Percentiles rank a stretch among this genome's conserved stretches.
phyloP scores from a whole-genome alignment of 2,329 filamentous ascomycete species.

The Nothophaeocryptopus gaeumannii region DNA sequence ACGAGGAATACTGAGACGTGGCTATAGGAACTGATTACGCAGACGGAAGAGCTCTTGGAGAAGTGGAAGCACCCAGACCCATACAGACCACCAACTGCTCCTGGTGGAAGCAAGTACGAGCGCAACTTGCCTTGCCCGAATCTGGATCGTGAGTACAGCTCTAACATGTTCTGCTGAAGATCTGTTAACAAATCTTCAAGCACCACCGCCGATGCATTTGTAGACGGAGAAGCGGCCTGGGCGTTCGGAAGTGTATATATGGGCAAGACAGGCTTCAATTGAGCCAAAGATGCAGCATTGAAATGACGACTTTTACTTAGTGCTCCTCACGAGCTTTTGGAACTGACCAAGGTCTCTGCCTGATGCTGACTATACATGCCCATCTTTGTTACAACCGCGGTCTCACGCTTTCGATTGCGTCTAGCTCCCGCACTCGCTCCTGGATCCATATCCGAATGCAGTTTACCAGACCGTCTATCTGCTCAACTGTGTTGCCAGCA shows the following conservation, averaged over 20 bases:
- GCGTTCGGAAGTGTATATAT: conserved; percentile 24
- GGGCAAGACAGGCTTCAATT: neutral
- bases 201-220: conserved; percentile 51
- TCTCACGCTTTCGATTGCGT: conserved; percentile 1
- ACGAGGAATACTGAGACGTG: neutral
- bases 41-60: conserved; percentile 83
- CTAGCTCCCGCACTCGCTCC: conserved; percentile 13
- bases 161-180: conserved; percentile 5
- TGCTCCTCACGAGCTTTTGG: too few species aligned
- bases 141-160: conserved; percentile 66
- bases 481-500: conserved; percentile 58
- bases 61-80: conserved; percentile 98
- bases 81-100: conserved; percentile 82
- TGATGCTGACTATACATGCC: too few species aligned
- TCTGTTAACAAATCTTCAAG: conserved; percentile 30
- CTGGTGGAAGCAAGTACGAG: conserved; percentile 96
- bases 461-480: conserved; percentile 55
- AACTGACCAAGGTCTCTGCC: too few species aligned
- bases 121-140: conserved; percentile 80
- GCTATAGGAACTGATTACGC: conserved; percentile 70
- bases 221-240: conserved; percentile 27
- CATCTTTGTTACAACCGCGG: conserved; percentile 7
- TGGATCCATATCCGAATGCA: conserved; percentile 51
- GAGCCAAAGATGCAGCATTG: too few species aligned
- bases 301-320: too few species aligned